Conservation (phyloP, 768 basidiomycete genomes). For the Pleurotus ostreatus region DNA sequence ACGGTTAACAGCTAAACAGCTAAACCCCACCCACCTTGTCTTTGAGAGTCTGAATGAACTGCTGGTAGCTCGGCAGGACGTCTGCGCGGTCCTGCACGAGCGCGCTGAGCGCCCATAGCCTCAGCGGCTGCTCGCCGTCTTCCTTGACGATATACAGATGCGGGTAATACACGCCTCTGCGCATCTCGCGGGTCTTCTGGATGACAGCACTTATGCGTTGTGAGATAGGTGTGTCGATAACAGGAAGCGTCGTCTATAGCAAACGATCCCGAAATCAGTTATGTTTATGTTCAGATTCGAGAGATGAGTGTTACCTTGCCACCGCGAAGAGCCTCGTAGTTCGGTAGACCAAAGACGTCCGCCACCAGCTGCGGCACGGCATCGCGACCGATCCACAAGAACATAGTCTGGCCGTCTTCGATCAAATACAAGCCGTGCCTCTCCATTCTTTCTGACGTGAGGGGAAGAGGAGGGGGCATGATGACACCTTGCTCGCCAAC, state of each 20-base stretch:
- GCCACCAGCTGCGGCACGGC: constrained; percentile 92
- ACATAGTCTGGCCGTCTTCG: constrained; percentile 96
- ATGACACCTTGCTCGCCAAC: constrained; percentile 87
- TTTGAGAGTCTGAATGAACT: constrained; percentile 86
- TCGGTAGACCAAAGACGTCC: constrained; percentile 91
- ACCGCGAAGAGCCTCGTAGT: constrained; percentile 83
- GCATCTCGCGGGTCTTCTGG: constrained; percentile 92
- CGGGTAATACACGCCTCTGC: constrained; percentile 88
- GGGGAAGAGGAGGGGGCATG: constrained; percentile 82
- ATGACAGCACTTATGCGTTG: constrained; percentile 92
- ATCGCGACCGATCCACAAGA: constrained; percentile 97
- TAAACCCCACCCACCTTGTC: constrained; percentile 61
- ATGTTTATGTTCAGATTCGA: not conserved
- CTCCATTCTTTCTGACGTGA: constrained; percentile 93
- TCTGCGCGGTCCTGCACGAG: constrained; percentile 97
- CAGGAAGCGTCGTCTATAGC: constrained; percentile 76
- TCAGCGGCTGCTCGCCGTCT: constrained; percentile 91
- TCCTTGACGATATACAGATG: constrained; percentile 97
- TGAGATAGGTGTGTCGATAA: constrained; percentile 92
- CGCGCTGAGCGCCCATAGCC: constrained; percentile 92
- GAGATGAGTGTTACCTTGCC: constrained; percentile 68
- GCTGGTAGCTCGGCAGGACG: constrained; percentile 91
- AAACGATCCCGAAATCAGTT: not conserved
- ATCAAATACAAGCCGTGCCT: constrained; percentile 95
- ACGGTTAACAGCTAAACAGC: not conserved